Evolutionary conservation across 805 yeast species (phyloP), one percentile per base, ranked within the genome.

Genomic region (Nakazawaea ambrosiae): DNA sequence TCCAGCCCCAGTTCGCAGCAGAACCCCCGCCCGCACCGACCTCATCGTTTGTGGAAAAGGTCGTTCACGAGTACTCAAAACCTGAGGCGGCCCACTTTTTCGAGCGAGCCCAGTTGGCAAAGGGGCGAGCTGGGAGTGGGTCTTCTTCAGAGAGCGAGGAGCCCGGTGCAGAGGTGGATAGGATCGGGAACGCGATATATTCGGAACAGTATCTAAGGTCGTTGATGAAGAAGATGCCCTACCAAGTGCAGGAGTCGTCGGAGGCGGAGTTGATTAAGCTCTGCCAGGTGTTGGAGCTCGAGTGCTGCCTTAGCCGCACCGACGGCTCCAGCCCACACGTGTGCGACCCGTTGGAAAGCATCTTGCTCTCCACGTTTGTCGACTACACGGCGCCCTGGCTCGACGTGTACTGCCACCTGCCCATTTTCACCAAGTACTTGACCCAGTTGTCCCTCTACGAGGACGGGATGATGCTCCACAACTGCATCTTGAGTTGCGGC

Each of bases 401-500:
- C 15, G 47, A 44, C 20, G 23, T 36, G 4, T 38, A 33, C 19
- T 41, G 42, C 20, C 23, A 29, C 20, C 15, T 36, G 4, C 45
- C 47, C 0, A 26, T 44, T 7, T 44, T 41, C 20, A 15, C 39
- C 20, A 25, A 27, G 17, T 23, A 37, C 15, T 27, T 44, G 12
- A 26, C 41, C 10, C 38, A 39, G 16, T 12, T 38, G 8, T 22
- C 47, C n/a, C 25, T 41, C 10, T 26, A 32, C 10, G 45, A 44
- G 18, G 42, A 38, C 1, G 24, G 38, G 20, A 33, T 37, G 20
- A 32, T 44, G 27, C 36, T 44, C 29, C 32, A 20, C 9, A 41
- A 36, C 32, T 38, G 40, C 29, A 31, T 44, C 5, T 41, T 38
- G 31, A 40, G 45, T 29, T 41, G 41, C 20, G 37, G 42, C n/a